Base-by-base conservation (phyloP, 2,329 filamentous ascomycete species). In the Trichoderma afroharzianum region DNA sequence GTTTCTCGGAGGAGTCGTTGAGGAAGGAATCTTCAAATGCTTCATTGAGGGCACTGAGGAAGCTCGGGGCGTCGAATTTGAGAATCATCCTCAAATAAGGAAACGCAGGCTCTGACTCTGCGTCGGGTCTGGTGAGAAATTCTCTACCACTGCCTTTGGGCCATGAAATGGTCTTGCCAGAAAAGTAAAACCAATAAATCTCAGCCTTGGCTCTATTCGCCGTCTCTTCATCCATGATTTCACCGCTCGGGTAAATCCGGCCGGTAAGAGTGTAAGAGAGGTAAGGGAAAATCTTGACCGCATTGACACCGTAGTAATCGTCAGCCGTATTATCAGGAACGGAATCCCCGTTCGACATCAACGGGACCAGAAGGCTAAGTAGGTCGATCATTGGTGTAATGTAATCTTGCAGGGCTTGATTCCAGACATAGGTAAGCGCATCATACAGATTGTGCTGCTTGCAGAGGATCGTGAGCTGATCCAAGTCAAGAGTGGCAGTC, bases 361-460 rank as follows among this genome's bases (percentile, higher is more conserved):
- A 80, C 32, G 85, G 88, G 75, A 87, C 82, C 36, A 92, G 80
- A n/a, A 98, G 84, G 15, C 88, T 84, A 63, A 97, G 84, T 2
- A 99, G 87, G 73, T 98, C 94, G 75, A 94, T 91, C 71, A 98
- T 85, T 1, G 96, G 95, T 2, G 95, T 97, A 73, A 98, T 91
- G 77, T 97, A 98, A 80, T 99, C 97, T 73, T 86, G 85, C 32
- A 99, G 84, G 3, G 94, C 94, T 80, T 93, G 92, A 73, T 97
- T 98, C 96, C 96, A 99, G 70, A 99, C 93, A 79, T 98, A 98
- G 57, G 97, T 94, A 71, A 98, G 88, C 2, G 96, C 97, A 81
- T 99, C 97, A 78, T 98, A 99, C 4, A 99, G 87, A 74, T 92
- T 90, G 80, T 98, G 91, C 78, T 95, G 92, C 80, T 96, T 97